Conservation (phyloP, 2,329 filamentous ascomycete species). For the Epichloe gansuensis region DNA sequence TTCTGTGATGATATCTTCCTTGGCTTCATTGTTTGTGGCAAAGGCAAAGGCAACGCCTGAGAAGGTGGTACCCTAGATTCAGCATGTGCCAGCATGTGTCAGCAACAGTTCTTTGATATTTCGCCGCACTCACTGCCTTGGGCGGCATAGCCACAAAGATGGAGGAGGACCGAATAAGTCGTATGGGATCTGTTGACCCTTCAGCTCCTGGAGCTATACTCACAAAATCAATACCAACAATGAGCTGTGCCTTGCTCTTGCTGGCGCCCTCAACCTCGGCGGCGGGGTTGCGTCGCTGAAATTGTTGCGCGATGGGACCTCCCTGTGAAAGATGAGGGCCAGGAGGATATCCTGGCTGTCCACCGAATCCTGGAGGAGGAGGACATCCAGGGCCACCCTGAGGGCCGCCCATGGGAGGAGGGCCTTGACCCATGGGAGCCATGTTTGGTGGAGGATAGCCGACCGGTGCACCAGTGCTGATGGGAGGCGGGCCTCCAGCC, state of each 20-base stretch:
- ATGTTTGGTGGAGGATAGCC: slow-evolving; percentile 46
- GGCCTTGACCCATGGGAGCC: slow-evolving; percentile 28
- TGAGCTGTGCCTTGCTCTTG: slow-evolving; percentile 89
- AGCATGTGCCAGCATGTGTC: slow-evolving; percentile 3
- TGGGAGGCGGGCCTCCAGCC: slow-evolving; percentile 51
- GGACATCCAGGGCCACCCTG: slow-evolving; percentile 28
- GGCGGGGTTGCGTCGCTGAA: slow-evolving; percentile 31
- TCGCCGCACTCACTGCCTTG: background rate
- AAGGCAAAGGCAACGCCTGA: slow-evolving; percentile 96
- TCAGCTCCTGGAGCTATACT: slow-evolving; percentile 19
- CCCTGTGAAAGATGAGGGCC: slow-evolving; percentile 28
- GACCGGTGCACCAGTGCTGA: slow-evolving; percentile 49
- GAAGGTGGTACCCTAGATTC: slow-evolving; percentile 76
- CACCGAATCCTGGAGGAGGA: slow-evolving; percentile 32
- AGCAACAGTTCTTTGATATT: background rate
- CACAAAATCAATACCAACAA: slow-evolving; percentile 98
- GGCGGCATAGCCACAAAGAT: background rate
- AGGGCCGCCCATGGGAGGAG: slow-evolving; percentile 24
- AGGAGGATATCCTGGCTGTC: slow-evolving; percentile 33
- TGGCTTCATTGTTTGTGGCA: slow-evolving; percentile 91
- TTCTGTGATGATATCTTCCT: slow-evolving; percentile 97
- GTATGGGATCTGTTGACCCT: too few species aligned
- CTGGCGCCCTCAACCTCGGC: slow-evolving; percentile 78
- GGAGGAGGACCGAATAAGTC: background rate
- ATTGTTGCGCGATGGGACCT: slow-evolving; percentile 27